A percentile compares a stretch with the other conserved stretches of the same genome.
phyloP scores from a whole-genome alignment of 768 basidiomycete species.

The Punctularia strigosozonata region DNA sequence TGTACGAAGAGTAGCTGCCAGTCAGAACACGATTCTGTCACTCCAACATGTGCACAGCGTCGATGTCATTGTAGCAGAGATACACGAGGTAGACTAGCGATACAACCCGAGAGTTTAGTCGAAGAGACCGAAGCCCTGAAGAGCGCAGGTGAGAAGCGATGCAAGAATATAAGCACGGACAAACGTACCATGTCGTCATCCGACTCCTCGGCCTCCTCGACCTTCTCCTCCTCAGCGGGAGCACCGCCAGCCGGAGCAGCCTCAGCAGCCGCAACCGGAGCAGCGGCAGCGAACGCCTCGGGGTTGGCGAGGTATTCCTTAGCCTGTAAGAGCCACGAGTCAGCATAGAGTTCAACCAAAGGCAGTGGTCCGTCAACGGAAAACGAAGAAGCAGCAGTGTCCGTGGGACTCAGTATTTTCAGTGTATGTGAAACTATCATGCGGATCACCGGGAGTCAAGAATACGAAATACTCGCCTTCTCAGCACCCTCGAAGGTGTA shows the following conservation, averaged over 20 bases:
- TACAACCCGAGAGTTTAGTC: no score
- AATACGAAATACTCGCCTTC: slow-evolving; percentile 49
- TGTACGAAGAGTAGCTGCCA: no score
- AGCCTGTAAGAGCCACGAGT: slow-evolving; percentile 41
- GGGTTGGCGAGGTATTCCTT: slow-evolving; percentile 98
- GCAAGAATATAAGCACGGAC: not conserved
- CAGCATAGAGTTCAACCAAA: slow-evolving; percentile 8
- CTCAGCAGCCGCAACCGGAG: slow-evolving; percentile 44
- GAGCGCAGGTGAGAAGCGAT: slow-evolving; percentile 4
- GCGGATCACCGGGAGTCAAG: slow-evolving; percentile 17
- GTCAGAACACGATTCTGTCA: no score
- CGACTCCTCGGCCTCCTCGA: slow-evolving; percentile 77
- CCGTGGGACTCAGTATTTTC: slow-evolving; percentile 69
- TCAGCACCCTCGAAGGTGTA: slow-evolving; percentile 90
- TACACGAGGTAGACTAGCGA: no score
- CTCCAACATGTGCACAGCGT: no score
- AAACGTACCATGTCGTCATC: slow-evolving; percentile 79
- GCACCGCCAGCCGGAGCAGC: slow-evolving; percentile 41
- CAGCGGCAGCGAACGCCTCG: slow-evolving; percentile 87
- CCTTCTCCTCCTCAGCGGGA: slow-evolving; percentile 47
- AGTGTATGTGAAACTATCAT: slow-evolving; percentile 42
- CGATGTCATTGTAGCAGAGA: no score
- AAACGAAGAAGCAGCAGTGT: slow-evolving; percentile 22
- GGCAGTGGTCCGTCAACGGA: slow-evolving; percentile 15
- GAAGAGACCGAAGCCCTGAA: slow-evolving; percentile 88